Evolutionary conservation across 352 stramenopile genomes (phyloP).

Genomic region (Aphanomyces stellatus): DNA sequence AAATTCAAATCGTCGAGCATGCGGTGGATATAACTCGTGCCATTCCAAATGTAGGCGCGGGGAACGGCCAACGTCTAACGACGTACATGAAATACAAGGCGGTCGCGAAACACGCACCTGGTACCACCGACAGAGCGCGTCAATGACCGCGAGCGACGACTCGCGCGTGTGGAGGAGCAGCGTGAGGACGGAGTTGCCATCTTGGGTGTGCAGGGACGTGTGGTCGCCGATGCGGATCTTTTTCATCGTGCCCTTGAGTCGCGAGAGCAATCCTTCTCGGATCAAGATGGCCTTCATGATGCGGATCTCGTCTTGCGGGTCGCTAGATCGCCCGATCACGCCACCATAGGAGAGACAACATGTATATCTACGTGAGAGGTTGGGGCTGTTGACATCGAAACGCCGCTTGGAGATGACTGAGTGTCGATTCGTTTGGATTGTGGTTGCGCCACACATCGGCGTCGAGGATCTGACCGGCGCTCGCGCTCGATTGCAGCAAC

Average conservation of each 20-base stretch:
- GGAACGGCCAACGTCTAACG: not conserved
- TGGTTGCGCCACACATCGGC: not conserved
- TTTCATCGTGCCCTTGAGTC: slow-evolving; percentile 35
- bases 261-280: slow-evolving; percentile 46
- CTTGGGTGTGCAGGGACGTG: slow-evolving; percentile 29
- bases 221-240: slow-evolving; percentile 21
- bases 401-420: not conserved
- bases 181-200: slow-evolving; percentile 47
- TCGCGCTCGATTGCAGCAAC: not conserved
- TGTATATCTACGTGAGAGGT: no score
- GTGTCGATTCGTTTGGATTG: not conserved
- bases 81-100: slow-evolving; percentile 11
- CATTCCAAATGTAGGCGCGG: slow-evolving; percentile 38
- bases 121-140: slow-evolving; percentile 51
- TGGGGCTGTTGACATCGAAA: no score
- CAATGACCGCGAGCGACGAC: slow-evolving; percentile 41
- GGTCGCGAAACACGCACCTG: slow-evolving; percentile 21
- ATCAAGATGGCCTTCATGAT: slow-evolving; percentile 51
- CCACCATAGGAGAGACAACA: not conserved
- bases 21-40: slow-evolving; percentile 56
- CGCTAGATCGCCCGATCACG: not conserved
- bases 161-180: slow-evolving; percentile 57
- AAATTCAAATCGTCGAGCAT: slow-evolving; percentile 78
- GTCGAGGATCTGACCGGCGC: not conserved
- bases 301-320: slow-evolving; percentile 28